A percentile compares a stretch with the other conserved stretches of the same genome.
phyloP scores from a whole-genome alignment of 495 filamentous ascomycete genomes.

The Penicillium diatomitis region DNA sequence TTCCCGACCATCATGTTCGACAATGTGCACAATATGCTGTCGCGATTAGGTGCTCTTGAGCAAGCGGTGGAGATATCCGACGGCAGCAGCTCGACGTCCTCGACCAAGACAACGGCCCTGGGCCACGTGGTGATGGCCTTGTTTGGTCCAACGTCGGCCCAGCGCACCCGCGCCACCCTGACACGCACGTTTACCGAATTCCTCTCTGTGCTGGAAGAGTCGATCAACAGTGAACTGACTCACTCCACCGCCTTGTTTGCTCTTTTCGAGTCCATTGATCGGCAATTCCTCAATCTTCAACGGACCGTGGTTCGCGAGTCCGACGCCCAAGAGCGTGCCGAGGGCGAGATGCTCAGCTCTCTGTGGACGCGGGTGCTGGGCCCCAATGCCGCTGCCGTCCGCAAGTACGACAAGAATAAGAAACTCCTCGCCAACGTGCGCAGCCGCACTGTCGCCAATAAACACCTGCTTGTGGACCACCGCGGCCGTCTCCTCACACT shows the following conservation, averaged over 20 bases:
- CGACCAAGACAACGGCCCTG: slow-evolving; percentile 50
- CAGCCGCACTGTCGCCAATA: slow-evolving; percentile 75
- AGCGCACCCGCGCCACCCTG: slow-evolving; percentile 70
- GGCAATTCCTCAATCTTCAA: slow-evolving; percentile 78
- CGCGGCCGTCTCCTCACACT: slow-evolving; percentile 68
- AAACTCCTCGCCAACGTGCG: slow-evolving; percentile 64
- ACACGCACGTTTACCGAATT: slow-evolving; percentile 84
- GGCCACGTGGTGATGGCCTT: slow-evolving; percentile 57
- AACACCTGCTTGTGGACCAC: slow-evolving; percentile 72
- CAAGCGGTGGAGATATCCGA: slow-evolving; percentile 20
- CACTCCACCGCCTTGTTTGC: slow-evolving; percentile 67
- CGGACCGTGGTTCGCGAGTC: slow-evolving; percentile 78
- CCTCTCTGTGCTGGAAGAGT: slow-evolving; percentile 76
- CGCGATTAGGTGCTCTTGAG: slow-evolving; percentile 60
- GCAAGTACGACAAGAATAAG: slow-evolving; percentile 85
- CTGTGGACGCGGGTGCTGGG: slow-evolving; percentile 81
- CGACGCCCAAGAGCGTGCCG: slow-evolving; percentile 65
- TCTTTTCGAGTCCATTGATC: slow-evolving; percentile 80
- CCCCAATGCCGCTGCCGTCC: slow-evolving; percentile 55
- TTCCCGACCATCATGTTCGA: slow-evolving; percentile 59
- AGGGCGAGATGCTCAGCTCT: slow-evolving; percentile 70
- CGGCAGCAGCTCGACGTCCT: slow-evolving; percentile 29
- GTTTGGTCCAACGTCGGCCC: slow-evolving; percentile 68
- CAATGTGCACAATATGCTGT: slow-evolving; percentile 71
- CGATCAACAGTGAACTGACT: slow-evolving; percentile 71